Base-by-base conservation (phyloP, 2,329 filamentous ascomycete species). In the Hymenoscyphus infarciens region DNA sequence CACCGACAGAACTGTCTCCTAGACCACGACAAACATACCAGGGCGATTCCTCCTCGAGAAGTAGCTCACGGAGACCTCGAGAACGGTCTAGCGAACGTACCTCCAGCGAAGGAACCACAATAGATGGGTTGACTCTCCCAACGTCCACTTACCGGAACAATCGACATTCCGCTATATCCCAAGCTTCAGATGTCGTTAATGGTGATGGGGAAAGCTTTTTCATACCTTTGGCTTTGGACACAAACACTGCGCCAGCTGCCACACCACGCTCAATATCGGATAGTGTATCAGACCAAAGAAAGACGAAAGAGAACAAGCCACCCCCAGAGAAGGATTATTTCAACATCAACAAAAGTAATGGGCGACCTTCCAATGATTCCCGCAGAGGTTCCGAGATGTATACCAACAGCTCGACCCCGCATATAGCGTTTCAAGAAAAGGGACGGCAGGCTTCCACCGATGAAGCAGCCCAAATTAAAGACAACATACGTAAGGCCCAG, bases 401-500 rank as follows among this genome's bases (percentile, higher is more conserved):
- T 53, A 82, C 82, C 1, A 78, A 80, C 61, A 74, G 78, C 63
- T 83, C 87, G 1, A 92, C 91, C 16, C 91, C 92, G n/a, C 92
- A 97, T 72, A 96, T 96, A 70, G 90, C 92, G 25, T 96, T 92
- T 74, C 92, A 96, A 74, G 91, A 96, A 71, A 95, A 93, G 75
- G 85, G 86, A 1, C 84, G 90, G 54, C 82, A 86, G 64, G 77
- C 82, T 4, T 87, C 87, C 0, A 84, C 86, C 2, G 85, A 88
- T 33, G 83, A 82, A 42, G 78, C 81, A 1, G 79, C 83, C 56
- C 70, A 75, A 77, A 57, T 77, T 79, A 62, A 76, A 73, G 66
- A 82, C 76, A 70, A 83, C 77, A 74, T 76, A 77, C 53, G 84
- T 77, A 73, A 69, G 57, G 71, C 72, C 19, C 67, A 69, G 54